Conservation (phyloP, 2,329 filamentous ascomycete species). For the Fusarium buxicola region DNA sequence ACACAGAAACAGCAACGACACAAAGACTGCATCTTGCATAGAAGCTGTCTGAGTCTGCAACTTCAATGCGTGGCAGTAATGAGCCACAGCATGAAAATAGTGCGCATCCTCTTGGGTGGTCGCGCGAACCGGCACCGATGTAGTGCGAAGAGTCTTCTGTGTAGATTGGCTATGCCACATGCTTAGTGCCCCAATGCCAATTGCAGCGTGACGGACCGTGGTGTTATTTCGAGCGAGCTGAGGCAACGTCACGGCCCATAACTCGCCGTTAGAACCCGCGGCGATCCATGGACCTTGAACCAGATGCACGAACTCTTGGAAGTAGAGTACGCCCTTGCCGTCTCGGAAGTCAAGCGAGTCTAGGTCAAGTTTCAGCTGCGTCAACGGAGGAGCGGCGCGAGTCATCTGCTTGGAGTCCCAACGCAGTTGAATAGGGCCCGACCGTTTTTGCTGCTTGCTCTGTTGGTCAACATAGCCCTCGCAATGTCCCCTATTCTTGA, state of each 20-base stretch:
- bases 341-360: constrained; percentile 27
- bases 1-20: constrained; percentile 48
- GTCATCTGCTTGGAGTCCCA: constrained; percentile 42
- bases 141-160: neutral
- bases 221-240: constrained; percentile 46
- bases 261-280: constrained; percentile 37
- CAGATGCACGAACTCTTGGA: constrained; percentile 48
- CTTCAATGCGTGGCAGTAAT: constrained; percentile 52
- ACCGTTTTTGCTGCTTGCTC: constrained; percentile 4
- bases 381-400: neutral
- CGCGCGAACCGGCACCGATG: neutral
- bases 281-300: constrained; percentile 46
- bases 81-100: constrained; percentile 50
- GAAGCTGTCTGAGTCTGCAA: constrained; percentile 44
- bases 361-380: constrained; percentile 22
- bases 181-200: constrained; percentile 48
- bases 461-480: constrained; percentile 23
- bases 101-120: constrained; percentile 7
- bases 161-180: constrained; percentile 20
- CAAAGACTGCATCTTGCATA: constrained; percentile 47
- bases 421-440: constrained; percentile 27
- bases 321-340: constrained; percentile 39
- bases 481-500: constrained; percentile 26
- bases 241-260: constrained; percentile 48
- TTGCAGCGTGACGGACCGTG: constrained; percentile 48